These are phyloP conservation scores for Saccharomyces uvarum DNA, from an alignment of 1,139 yeast species.

Conservation along the genomic window DNA sequence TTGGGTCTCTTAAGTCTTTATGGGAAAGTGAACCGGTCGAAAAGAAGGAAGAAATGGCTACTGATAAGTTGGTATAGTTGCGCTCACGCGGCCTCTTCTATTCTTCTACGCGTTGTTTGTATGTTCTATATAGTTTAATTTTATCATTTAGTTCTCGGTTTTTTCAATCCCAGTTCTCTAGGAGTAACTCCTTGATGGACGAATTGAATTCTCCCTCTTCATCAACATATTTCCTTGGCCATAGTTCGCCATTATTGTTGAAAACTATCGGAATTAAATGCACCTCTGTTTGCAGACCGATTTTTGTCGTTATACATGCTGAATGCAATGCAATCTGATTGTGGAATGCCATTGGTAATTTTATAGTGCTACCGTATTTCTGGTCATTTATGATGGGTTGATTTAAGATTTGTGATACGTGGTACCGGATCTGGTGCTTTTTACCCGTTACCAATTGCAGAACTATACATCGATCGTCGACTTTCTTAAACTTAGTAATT, in stretches of 20 bases:
- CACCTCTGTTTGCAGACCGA: conserved; percentile 17
- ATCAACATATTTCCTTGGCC: background rate
- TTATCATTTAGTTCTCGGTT: background rate
- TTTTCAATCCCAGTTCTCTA: background rate
- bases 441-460: conserved; percentile 39
- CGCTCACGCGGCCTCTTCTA: background rate
- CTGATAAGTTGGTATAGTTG: background rate
- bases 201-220: background rate
- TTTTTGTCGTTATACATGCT: conserved; percentile 21
- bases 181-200: background rate
- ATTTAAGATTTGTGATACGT: conserved; percentile 22
- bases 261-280: conserved; percentile 17
- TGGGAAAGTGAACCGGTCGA: conserved; percentile 25
- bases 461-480: conserved; percentile 23
- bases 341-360: conserved; percentile 5
- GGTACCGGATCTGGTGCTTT: conserved; percentile 41
- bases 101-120: background rate
- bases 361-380: conserved; percentile 25
- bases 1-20: conserved; percentile 35
- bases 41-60: background rate
- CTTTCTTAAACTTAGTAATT: conserved; percentile 15
- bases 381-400: conserved; percentile 29
- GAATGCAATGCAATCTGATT: conserved; percentile 32
- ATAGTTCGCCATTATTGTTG: background rate
- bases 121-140: background rate